Conservation (phyloP, 371 early-diverging fungal genomes). For the Mucor plumbeus region DNA sequence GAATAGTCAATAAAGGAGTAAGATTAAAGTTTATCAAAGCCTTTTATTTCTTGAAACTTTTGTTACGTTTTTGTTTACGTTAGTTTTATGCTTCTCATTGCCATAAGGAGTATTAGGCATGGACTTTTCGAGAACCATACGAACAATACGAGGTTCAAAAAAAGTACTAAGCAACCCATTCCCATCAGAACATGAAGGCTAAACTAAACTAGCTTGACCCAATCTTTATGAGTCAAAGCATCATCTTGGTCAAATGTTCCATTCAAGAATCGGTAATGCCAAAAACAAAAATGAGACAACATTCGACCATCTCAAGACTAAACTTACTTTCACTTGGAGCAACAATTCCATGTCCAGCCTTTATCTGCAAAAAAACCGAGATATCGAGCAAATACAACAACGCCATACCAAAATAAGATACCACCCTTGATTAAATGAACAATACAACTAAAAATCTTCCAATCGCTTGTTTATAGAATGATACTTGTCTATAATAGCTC, state of each 20-base stretch:
- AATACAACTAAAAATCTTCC: slow-evolving; percentile 54
- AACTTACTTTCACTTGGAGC: slow-evolving; percentile 38
- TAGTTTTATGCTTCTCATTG: background rate
- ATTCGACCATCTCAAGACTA: slow-evolving; percentile 57
- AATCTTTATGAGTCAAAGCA: slow-evolving; percentile 69
- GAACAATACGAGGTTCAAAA: slow-evolving; percentile 55
- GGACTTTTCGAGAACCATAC: slow-evolving; percentile 37
- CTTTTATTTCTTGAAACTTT: background rate
- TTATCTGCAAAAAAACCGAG: slow-evolving; percentile 52
- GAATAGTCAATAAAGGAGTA: slow-evolving; percentile 62
- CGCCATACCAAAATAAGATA: slow-evolving; percentile 55
- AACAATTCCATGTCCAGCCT: slow-evolving; percentile 57
- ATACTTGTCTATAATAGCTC: background rate
- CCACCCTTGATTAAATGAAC: slow-evolving; percentile 58
- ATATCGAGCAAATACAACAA: slow-evolving; percentile 49
- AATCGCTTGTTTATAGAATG: slow-evolving; percentile 14
- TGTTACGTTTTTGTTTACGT: background rate
- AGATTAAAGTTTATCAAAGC: slow-evolving; percentile 42
- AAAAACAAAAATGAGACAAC: slow-evolving; percentile 55
- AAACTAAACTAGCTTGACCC: slow-evolving; percentile 65
- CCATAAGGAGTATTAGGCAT: slow-evolving; percentile 5
- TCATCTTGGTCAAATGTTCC: slow-evolving; percentile 62
- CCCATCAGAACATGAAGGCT: slow-evolving; percentile 70
- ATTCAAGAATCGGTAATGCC: slow-evolving; percentile 71
- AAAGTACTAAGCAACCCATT: slow-evolving; percentile 62